phyloP scores from a whole-genome alignment of 345 rosid species.

The Brassica juncea region DNA sequence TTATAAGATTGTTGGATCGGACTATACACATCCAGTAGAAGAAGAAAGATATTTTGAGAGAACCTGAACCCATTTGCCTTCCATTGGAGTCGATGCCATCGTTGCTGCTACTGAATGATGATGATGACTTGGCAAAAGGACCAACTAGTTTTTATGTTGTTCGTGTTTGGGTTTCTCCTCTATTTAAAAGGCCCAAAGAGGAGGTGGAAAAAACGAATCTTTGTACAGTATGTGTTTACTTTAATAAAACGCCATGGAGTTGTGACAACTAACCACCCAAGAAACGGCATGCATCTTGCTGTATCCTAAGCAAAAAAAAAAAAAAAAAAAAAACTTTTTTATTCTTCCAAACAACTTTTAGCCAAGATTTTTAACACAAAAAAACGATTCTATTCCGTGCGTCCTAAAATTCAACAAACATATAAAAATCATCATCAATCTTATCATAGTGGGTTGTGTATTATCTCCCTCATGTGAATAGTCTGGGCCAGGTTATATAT shows the following conservation, averaged over 20 bases:
- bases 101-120: background rate
- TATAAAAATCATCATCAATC: background rate
- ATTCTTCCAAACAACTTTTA: background rate
- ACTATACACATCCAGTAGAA: background rate
- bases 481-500: background rate
- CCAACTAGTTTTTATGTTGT: background rate
- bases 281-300: too few species aligned
- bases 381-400: background rate
- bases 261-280: too few species aligned
- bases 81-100: conserved; percentile 44
- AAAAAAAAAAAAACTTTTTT: too few species aligned
- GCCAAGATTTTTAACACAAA: background rate
- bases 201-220: background rate
- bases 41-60: too few species aligned
- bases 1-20: background rate
- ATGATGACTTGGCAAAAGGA: conserved; percentile 10
- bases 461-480: background rate
- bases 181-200: conserved; percentile 15
- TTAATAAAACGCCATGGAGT: background rate
- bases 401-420: background rate
- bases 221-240: background rate
- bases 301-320: too few species aligned
- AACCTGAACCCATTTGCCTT: conserved; percentile 76
- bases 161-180: background rate
- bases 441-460: background rate